Evolutionary conservation across 2,329 filamentous ascomycete species (phyloP).

Genomic region (Xylariaceae sp.): DNA sequence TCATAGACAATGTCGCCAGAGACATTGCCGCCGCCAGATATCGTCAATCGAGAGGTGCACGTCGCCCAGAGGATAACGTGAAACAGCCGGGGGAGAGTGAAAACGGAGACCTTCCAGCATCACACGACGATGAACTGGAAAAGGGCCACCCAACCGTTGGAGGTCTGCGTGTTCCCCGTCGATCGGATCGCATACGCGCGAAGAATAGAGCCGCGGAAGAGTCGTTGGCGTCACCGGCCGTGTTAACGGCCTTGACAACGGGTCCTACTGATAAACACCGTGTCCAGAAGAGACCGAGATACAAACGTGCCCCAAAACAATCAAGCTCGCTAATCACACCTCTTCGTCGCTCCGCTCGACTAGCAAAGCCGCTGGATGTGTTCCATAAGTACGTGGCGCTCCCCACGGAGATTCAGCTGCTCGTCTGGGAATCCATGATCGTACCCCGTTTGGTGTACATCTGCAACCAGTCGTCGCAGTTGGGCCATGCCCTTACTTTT

Average conservation of each 20-base stretch:
- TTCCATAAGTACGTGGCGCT: constrained; percentile 28
- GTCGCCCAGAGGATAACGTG: neutral
- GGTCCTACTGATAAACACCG: constrained; percentile 2
- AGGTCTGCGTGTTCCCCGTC: constrained; percentile 12
- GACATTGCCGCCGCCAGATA: too few relatives aligned
- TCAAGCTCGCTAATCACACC: neutral
- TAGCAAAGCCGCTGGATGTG: constrained; percentile 28
- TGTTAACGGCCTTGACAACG: neutral
- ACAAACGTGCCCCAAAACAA: neutral
- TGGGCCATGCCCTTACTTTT: constrained; percentile 7
- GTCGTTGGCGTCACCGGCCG: constrained; percentile 9
- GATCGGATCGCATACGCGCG: constrained; percentile 16
- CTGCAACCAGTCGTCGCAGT: constrained; percentile 24
- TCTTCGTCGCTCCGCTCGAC: constrained; percentile 29
- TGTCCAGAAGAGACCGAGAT: constrained; percentile 8
- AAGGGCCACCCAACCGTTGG: constrained; percentile 7
- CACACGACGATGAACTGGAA: neutral
- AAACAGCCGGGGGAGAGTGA: neutral
- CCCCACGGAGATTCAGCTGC: constrained; percentile 28
- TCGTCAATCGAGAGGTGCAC: too few relatives aligned
- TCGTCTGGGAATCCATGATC: constrained; percentile 31
- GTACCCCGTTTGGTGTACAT: constrained; percentile 29
- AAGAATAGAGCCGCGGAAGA: constrained; percentile 6
- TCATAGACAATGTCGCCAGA: too few relatives aligned
- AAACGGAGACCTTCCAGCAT: neutral